Conservation (phyloP, 176 grass and related monocot species). For the Lolium perenne region DNA sequence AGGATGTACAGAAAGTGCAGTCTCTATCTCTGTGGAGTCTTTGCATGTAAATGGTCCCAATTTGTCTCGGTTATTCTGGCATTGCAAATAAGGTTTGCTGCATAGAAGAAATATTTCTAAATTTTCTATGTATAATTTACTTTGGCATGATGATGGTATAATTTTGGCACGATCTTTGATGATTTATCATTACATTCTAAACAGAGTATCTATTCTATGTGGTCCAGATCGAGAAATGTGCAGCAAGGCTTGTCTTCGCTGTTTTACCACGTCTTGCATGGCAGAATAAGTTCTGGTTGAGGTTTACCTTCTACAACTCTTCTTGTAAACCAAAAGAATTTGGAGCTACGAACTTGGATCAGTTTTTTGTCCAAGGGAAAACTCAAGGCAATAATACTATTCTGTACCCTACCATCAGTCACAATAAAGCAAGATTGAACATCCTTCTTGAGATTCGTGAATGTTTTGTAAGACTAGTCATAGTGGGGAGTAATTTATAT, state of each 20-base stretch:
- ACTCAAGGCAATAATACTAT: constrained; percentile 3
- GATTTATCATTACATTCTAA: constrained; percentile 19
- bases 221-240: constrained; percentile 18
- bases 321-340: neutral
- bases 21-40: neutral
- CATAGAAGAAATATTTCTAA: neutral
- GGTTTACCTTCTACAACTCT: neutral
- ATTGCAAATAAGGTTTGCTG: neutral
- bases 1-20: neutral
- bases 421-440: constrained; percentile 22
- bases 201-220: neutral
- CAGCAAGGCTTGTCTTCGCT: neutral
- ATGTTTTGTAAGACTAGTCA: no score
- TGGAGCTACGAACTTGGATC: neutral
- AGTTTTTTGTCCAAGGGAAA: constrained; percentile 4
- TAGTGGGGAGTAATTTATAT: no score
- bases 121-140: neutral
- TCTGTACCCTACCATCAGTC: neutral
- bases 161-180: neutral
- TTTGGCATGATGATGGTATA: neutral
- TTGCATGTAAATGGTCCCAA: neutral
- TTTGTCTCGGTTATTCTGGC: constrained; percentile 1
- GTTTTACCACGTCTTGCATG: neutral
- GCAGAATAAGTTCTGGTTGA: constrained; percentile 32
- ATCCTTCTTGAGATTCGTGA: neutral